Conservation (phyloP, 106 monocot genomes). For the Posidonia australis region DNA sequence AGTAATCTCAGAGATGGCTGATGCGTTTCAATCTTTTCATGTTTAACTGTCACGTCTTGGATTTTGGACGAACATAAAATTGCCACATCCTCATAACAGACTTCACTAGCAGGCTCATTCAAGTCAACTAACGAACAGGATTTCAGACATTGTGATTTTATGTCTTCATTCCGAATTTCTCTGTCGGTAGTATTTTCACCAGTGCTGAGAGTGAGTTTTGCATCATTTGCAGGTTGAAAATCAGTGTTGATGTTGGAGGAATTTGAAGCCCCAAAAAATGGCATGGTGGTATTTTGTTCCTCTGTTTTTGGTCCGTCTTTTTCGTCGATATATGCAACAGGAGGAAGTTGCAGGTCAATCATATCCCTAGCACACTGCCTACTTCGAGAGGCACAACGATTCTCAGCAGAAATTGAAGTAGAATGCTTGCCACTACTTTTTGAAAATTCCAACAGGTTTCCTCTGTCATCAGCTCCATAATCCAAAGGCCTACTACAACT, state of each 20-base stretch:
- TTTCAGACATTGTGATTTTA: background rate
- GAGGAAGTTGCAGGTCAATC: constrained; percentile 12
- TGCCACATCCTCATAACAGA: constrained; percentile 8
- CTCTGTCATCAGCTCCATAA: too few relatives aligned
- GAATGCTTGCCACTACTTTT: too few relatives aligned
- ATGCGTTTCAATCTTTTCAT: constrained; percentile 22
- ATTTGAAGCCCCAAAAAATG: background rate
- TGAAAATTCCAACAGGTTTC: too few relatives aligned
- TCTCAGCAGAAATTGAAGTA: too few relatives aligned
- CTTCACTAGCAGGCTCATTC: constrained; percentile 41
- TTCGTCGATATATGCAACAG: constrained; percentile 10
- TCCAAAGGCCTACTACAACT: too few relatives aligned
- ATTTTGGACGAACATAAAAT: constrained; percentile 20
- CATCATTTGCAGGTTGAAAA: constrained; percentile 3
- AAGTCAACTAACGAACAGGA: constrained; percentile 24
- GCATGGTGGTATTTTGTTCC: too few relatives aligned
- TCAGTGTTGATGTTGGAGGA: background rate
- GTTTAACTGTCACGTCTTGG: background rate
- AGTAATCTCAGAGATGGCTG: too few relatives aligned
- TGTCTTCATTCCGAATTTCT: background rate
- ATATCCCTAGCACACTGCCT: background rate
- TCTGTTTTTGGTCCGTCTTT: too few relatives aligned
- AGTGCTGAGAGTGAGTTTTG: constrained; percentile 10
- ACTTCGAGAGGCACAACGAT: background rate
- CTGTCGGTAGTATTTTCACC: background rate